phyloP scores from a whole-genome alignment of 2,329 filamentous ascomycete genomes.

The Calonectria pauciramosa region DNA sequence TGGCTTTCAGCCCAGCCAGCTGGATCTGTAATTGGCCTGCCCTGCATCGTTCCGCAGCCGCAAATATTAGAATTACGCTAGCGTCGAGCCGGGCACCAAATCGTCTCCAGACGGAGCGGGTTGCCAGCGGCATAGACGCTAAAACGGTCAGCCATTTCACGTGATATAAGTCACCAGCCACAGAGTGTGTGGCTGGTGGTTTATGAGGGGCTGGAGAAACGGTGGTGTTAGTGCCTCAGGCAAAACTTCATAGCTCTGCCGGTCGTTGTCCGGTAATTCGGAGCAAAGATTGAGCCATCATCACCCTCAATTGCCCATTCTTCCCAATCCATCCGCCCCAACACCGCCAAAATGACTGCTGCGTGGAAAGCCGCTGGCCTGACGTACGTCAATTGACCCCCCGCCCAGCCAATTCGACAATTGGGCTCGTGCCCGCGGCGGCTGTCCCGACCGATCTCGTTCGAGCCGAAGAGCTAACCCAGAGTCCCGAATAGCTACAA shows the following conservation, averaged over 20 bases:
- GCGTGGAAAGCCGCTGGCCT: constrained; percentile 99
- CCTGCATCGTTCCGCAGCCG: constrained; percentile 39
- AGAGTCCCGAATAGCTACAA: constrained; percentile 83
- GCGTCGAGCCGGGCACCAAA: not conserved
- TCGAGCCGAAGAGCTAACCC: constrained; percentile 52
- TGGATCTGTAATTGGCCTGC: constrained; percentile 40
- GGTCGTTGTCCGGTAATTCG: constrained; percentile 47
- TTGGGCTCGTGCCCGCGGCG: constrained; percentile 24
- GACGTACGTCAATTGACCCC: constrained; percentile 76
- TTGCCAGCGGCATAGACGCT: not conserved
- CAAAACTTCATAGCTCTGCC: constrained; percentile 38
- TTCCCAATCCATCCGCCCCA: constrained; percentile 48
- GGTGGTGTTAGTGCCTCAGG: constrained; percentile 48
- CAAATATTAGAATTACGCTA: constrained; percentile 10
- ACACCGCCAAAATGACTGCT: constrained; percentile 86
- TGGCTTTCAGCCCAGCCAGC: constrained; percentile 32
- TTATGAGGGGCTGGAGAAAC: not conserved
- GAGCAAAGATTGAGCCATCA: constrained; percentile 54
- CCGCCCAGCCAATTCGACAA: constrained; percentile 27
- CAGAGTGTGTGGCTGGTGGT: not conserved
- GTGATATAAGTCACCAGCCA: constrained; percentile 6
- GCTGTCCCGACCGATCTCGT: constrained; percentile 28
- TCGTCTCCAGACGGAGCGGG: constrained; percentile 3
- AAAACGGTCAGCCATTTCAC: not conserved
- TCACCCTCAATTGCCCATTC: constrained; percentile 47